Evolutionary conservation across 176 grass and related monocot genomes (phyloP), one percentile per base, ranked within the genome.

Genomic region (Lolium multiflorum): DNA sequence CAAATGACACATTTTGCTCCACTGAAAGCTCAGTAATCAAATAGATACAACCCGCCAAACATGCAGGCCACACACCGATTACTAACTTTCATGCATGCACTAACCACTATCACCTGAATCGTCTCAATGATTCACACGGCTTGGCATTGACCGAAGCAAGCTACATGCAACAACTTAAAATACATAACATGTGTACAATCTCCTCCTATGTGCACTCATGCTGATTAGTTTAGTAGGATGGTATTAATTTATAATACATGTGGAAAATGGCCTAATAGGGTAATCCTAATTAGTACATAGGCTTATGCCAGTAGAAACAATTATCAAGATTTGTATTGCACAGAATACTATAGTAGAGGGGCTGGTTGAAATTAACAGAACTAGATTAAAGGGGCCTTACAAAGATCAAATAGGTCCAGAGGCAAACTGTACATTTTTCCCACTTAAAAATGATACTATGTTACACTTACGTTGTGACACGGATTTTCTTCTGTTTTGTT

Each of bases 401-500:
- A 61, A 21, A 69, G 52, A 64, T 9, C n/a, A 52, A 51, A 52
- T 41, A 52, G 25, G 55, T 63, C 52, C 25, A 73, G 22, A 16
- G n/a, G 49, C 69, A 54, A 44, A n/a, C 17, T 44, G 49, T 76
- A 51, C 13, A 66, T 54, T 66, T 64, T 39, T 11, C 20, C 48
- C 48, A 13, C 17, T 47, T 64, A 22, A 72, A 82, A 26, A 65
- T 80, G 31, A 79, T 54, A 66, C 20, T 13, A 66, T 67, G 20
- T 78, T 64, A 74, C 49, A 86, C 90, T 84, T 93, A 93, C 93
- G 89, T 83, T 58, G 93, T 95, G 16, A 98, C 93, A 86, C 90
- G 91, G 83, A 98, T 98, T 84, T 95, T 92, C 86, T 98, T 98
- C 76, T 95, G 90, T 78, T 95, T 98, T 83, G 96, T 98, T 18